A percentile compares a stretch with the other conserved stretches of the same genome.
Evolutionary conservation across 2,329 filamentous ascomycete species (phyloP).

Genomic region (Xylaria sp.): DNA sequence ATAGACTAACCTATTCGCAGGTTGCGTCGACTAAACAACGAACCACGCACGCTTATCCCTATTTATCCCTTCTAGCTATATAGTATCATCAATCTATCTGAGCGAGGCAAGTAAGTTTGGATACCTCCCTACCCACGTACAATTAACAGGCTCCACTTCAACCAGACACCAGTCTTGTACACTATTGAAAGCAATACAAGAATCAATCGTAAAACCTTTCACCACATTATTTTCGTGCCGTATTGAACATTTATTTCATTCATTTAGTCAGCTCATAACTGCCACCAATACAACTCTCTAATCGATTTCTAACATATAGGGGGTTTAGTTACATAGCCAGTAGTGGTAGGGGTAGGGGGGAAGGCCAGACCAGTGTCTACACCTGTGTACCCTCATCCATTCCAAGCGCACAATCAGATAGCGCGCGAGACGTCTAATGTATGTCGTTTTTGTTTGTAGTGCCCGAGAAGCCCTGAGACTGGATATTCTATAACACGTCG

Average conservation of each 20-base stretch:
- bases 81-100: too few relatives aligned
- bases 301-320: background rate
- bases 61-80: too few relatives aligned
- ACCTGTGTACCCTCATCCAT: background rate
- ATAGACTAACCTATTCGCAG: too few relatives aligned
- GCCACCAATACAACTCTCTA: background rate
- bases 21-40: too few relatives aligned
- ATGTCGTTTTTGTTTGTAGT: background rate
- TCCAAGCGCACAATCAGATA: background rate
- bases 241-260: background rate
- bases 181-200: background rate
- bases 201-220: too few relatives aligned
- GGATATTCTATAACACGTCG: background rate
- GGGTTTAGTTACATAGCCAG: background rate
- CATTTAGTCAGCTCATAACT: background rate
- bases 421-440: background rate
- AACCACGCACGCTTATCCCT: too few relatives aligned
- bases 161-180: background rate
- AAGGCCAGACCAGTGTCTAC: background rate
- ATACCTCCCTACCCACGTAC: too few relatives aligned
- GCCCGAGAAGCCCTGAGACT: background rate
- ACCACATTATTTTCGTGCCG: background rate
- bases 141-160: too few relatives aligned
- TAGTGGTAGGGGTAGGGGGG: background rate
- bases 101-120: too few relatives aligned